Evolutionary conservation across 306 rosid species (phyloP).

Genomic region (Quercus berberidifolia): DNA sequence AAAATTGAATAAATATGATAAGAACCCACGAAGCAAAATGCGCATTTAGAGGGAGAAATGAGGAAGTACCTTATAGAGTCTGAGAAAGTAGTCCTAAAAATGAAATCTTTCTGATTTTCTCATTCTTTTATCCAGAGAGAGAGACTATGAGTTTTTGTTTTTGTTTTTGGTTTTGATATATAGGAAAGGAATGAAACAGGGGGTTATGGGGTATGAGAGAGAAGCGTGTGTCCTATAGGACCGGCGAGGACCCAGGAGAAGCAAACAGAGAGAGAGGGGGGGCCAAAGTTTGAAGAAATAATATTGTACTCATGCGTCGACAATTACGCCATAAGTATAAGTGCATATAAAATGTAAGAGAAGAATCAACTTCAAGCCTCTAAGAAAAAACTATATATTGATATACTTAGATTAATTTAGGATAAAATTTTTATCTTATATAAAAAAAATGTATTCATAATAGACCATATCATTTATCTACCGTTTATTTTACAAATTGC

Average conservation of each 20-base stretch:
- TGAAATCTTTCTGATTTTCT: not conserved
- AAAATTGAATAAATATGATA: not conserved
- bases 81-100: conserved; percentile 23
- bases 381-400: rapidly evolving
- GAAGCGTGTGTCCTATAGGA: conserved; percentile 62
- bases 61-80: conserved; percentile 37
- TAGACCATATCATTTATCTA: rapidly evolving
- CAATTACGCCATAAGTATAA: too few species aligned
- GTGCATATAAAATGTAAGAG: too few species aligned
- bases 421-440: too few species aligned
- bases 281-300: not conserved
- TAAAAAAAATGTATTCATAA: too few species aligned
- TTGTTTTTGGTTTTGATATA: not conserved
- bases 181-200: conserved; percentile 9
- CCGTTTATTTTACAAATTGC: rapidly evolving
- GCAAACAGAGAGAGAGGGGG: not conserved
- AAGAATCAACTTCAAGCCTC: rapidly evolving
- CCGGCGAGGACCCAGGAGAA: conserved; percentile 56
- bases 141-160: not conserved
- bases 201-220: conserved; percentile 47
- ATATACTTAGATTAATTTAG: rapidly evolving
- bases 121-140: conserved; percentile 26
- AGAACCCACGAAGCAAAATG: not conserved
- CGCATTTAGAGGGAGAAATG: conserved; percentile 9
- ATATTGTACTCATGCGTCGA: too few species aligned